These are phyloP conservation scores for Colletotrichum gloeosporioides DNA, from an alignment of 2,329 filamentous ascomycete genomes.

Conservation along the genomic window DNA sequence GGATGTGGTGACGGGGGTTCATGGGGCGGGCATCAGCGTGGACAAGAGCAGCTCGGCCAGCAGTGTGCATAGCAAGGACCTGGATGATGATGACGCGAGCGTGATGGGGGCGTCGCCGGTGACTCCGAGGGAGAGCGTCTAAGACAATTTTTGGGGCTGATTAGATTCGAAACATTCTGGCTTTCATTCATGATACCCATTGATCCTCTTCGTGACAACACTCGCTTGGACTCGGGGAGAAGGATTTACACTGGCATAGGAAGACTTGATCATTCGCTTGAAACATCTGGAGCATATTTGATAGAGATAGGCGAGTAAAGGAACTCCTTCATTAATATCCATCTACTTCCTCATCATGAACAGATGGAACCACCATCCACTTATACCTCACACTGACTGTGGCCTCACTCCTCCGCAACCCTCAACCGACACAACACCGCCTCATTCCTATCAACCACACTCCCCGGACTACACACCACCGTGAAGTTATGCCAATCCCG, in stretches of 20 bases:
- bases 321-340: neutral
- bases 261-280: neutral
- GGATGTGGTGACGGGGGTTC: slow-evolving; percentile 1
- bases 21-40: slow-evolving; percentile 25
- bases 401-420: neutral
- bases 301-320: neutral
- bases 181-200: slow-evolving; percentile 23
- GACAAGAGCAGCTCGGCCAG: slow-evolving; percentile 25
- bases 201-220: neutral
- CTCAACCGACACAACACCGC: slow-evolving; percentile 4
- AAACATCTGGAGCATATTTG: neutral
- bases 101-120: slow-evolving; percentile 41
- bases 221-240: neutral
- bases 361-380: neutral
- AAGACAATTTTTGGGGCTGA: neutral
- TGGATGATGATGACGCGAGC: slow-evolving; percentile 38
- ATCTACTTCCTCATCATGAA: neutral
- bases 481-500: slow-evolving; percentile 10
- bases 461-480: slow-evolving; percentile 6
- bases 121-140: slow-evolving; percentile 44
- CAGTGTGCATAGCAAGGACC: slow-evolving; percentile 20
- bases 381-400: no score
- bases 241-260: neutral
- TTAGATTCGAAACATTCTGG: neutral
- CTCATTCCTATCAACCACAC: slow-evolving; percentile 5